These are phyloP conservation scores for Novakomyces olei DNA, from an alignment of 805 yeast genomes.

Conservation along the genomic window DNA sequence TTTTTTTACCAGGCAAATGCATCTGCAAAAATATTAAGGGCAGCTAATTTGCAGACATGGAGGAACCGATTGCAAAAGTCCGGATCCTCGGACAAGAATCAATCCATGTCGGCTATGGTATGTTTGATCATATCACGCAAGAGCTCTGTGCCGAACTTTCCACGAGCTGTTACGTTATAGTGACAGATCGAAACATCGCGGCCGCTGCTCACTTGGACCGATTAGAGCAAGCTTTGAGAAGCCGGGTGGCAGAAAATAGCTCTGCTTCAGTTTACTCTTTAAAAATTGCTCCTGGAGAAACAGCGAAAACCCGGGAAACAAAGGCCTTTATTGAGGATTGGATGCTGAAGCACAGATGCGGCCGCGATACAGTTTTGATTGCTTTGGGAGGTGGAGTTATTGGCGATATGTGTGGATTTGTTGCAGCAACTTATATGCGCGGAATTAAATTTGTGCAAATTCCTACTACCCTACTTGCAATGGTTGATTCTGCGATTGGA, in stretches of 20 bases:
- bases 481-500: conserved; percentile 97
- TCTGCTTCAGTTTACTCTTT: conserved; percentile 40
- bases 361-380: conserved; percentile 80
- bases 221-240: conserved; percentile 18
- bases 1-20: too few species aligned
- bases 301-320: conserved; percentile 66
- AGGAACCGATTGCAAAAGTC: conserved; percentile 32
- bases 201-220: conserved; percentile 18
- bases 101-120: conserved; percentile 76
- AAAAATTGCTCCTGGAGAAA: conserved; percentile 78
- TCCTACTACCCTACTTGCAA: conserved; percentile 80
- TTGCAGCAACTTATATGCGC: conserved; percentile 98
- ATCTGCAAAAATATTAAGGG: too few species aligned
- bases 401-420: conserved; percentile 97
- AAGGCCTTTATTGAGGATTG: conserved; percentile 88
- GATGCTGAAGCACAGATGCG: conserved; percentile 61
- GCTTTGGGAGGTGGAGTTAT: conserved; percentile 98
- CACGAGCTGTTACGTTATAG: conserved; percentile 79
- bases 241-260: conserved; percentile 14
- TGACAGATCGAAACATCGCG: conserved; percentile 62
- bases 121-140: conserved; percentile 48
- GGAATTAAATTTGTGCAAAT: conserved; percentile 86
- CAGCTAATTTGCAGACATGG: too few species aligned
- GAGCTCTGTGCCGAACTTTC: conserved; percentile 39
- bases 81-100: conserved; percentile 60